Conservation (phyloP, 2,329 filamentous ascomycete species). For the Botrytis porri region DNA sequence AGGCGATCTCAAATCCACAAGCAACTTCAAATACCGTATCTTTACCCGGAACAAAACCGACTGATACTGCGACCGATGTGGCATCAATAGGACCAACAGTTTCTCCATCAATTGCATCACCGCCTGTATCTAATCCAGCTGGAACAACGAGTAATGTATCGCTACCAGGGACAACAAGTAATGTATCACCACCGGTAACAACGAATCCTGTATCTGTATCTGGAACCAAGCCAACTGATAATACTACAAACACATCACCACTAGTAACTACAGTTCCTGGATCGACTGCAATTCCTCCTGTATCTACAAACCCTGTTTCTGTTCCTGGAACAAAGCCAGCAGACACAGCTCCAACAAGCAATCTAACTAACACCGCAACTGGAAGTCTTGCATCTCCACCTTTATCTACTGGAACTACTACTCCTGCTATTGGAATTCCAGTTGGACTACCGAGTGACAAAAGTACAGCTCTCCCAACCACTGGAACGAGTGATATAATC, state of each 20-base stretch:
- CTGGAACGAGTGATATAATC: background rate
- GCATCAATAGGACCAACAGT: background rate
- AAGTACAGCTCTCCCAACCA: background rate
- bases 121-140: background rate
- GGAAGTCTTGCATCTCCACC: background rate
- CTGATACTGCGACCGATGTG: background rate
- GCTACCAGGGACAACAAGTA: background rate
- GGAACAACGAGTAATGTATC: background rate
- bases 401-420: background rate
- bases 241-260: background rate
- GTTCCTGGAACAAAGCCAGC: background rate
- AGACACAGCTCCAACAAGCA: background rate
- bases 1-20: slow-evolving; percentile 4
- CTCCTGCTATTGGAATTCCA: slow-evolving; percentile 1
- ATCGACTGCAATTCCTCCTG: background rate
- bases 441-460: slow-evolving; percentile 1
- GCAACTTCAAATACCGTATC: background rate
- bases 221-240: background rate
- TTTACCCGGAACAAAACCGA: background rate
- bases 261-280: background rate
- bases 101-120: background rate
- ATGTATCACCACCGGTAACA: background rate
- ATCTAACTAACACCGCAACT: background rate
- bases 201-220: background rate
- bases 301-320: background rate